Percentiles rank a stretch among this genome's conserved stretches.
These are phyloP conservation scores for Kwoniella shandongensis DNA, from an alignment of 768 basidiomycete genomes.

Conservation along the genomic window DNA sequence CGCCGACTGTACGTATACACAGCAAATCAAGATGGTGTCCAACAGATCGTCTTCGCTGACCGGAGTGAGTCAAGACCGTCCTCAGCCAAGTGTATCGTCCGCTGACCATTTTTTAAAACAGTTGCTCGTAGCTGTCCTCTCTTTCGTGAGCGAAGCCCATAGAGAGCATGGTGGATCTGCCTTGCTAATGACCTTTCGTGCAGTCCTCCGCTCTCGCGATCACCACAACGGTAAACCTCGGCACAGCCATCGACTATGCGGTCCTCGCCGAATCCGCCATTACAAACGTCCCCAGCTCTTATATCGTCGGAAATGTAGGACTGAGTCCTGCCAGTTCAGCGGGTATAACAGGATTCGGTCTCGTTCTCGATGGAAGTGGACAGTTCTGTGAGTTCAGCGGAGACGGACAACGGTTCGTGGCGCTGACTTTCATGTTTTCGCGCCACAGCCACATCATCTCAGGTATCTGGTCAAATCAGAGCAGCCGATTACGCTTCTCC, in stretches of 20 bases:
- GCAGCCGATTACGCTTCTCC: conserved; percentile 18
- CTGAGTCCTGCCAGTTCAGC: conserved; percentile 17
- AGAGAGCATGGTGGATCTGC: neutral
- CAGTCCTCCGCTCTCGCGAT: conserved; percentile 4
- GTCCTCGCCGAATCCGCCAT: conserved; percentile 25
- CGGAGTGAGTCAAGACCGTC: too few relatives aligned
- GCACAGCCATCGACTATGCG: conserved; percentile 20
- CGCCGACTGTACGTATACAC: too few relatives aligned
- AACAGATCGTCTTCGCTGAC: too few relatives aligned
- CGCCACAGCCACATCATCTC: conserved; percentile 17
- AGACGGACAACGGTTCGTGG: too few relatives aligned
- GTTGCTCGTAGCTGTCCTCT: too few relatives aligned
- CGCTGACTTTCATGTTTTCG: too few relatives aligned
- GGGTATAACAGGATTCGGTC: conserved; percentile 16
- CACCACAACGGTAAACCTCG: conserved; percentile 18
- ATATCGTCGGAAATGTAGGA: conserved; percentile 25
- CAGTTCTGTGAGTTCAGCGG: conserved; percentile 11
- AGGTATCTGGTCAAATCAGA: conserved; percentile 18
- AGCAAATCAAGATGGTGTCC: too few relatives aligned
- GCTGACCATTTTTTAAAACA: too few relatives aligned
- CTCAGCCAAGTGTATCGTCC: too few relatives aligned
- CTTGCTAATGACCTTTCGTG: too few relatives aligned
- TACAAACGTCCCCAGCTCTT: conserved; percentile 23
- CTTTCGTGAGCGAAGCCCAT: too few relatives aligned
- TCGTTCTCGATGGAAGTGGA: conserved; percentile 7